Percentiles rank a stretch among this genome's conserved stretches.
Conservation (phyloP, 2,329 filamentous ascomycete species). For the Penicillium sp. region DNA sequence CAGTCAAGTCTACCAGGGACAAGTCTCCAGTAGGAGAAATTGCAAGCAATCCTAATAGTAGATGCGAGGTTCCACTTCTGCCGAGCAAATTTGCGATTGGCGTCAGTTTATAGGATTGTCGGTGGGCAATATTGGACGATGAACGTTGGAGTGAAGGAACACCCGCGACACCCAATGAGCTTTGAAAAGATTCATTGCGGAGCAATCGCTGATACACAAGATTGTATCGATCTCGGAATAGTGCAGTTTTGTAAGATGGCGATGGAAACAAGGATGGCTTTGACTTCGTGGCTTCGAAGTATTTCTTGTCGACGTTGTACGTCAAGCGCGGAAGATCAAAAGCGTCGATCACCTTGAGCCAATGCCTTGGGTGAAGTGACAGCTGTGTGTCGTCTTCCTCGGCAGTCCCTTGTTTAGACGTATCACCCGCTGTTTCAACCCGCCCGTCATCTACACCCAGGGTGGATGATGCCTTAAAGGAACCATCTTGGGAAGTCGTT, state of each 20-base stretch:
- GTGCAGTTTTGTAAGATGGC: slow-evolving; percentile 75
- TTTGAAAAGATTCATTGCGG: slow-evolving; percentile 90
- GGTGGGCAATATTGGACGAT: slow-evolving; percentile 55
- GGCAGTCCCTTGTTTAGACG: slow-evolving; percentile 49
- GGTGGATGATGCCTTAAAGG: slow-evolving; percentile 36
- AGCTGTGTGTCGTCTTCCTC: slow-evolving; percentile 60
- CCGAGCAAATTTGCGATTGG: slow-evolving; percentile 75
- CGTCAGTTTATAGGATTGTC: slow-evolving; percentile 81
- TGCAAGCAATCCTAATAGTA: slow-evolving; percentile 80
- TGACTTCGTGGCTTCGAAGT: slow-evolving; percentile 73
- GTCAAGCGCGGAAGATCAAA: slow-evolving; percentile 71
- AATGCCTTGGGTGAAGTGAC: slow-evolving; percentile 70
- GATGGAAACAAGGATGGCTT: slow-evolving; percentile 72
- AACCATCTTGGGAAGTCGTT: slow-evolving; percentile 32
- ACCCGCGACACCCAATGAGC: slow-evolving; percentile 66
- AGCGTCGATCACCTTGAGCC: slow-evolving; percentile 79
- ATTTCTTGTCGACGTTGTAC: slow-evolving; percentile 67
- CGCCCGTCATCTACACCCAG: slow-evolving; percentile 44
- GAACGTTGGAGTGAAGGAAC: slow-evolving; percentile 58
- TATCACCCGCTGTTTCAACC: slow-evolving; percentile 50
- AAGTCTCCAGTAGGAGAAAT: slow-evolving; percentile 78
- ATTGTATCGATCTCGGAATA: slow-evolving; percentile 89
- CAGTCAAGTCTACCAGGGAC: slow-evolving; percentile 81
- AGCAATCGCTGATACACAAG: slow-evolving; percentile 89
- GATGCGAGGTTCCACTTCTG: slow-evolving; percentile 77